Evolutionary conservation across 768 basidiomycete genomes (phyloP).

Genomic region (Glaciozyma antarctica): DNA sequence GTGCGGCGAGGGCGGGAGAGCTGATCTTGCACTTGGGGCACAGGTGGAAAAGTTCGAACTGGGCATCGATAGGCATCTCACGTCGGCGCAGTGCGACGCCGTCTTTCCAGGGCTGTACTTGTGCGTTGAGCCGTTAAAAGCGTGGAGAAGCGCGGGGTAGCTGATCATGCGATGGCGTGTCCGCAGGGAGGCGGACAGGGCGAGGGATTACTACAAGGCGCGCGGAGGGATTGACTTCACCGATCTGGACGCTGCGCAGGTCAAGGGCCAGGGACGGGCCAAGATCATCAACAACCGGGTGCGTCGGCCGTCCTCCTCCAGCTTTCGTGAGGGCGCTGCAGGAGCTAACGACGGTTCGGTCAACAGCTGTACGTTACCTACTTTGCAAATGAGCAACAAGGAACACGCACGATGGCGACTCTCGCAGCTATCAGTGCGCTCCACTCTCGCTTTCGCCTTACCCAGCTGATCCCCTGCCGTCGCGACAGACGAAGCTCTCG

Average conservation of each 20-base stretch:
- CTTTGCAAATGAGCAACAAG: constrained; percentile 10
- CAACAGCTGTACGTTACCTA: constrained; percentile 17
- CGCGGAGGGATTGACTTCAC: constrained; percentile 11
- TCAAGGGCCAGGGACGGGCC: constrained; percentile 15
- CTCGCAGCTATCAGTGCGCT: constrained; percentile 25
- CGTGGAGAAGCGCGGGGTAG: neutral
- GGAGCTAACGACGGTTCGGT: too few relatives aligned
- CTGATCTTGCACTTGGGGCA: neutral
- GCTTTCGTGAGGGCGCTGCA: too few relatives aligned
- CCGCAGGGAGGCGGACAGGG: constrained; percentile 21
- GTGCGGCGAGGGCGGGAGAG: neutral
- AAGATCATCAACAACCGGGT: constrained; percentile 26
- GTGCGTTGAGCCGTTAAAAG: neutral
- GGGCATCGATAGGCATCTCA: constrained; percentile 13
- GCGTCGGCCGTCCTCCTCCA: neutral
- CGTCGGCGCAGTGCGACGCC: constrained; percentile 16
- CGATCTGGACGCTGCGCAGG: constrained; percentile 22
- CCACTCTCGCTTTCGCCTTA: neutral
- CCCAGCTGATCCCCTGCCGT: neutral
- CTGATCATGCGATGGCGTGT: neutral
- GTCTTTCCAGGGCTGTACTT: constrained; percentile 23
- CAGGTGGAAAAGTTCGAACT: constrained; percentile 15
- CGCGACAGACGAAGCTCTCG: constrained; percentile 24
- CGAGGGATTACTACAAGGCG: constrained; percentile 12
- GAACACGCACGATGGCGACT: constrained; percentile 17